These are phyloP conservation scores for Monotropa hypopitys DNA, from an alignment of 179 eudicot species.

Conservation along the genomic window DNA sequence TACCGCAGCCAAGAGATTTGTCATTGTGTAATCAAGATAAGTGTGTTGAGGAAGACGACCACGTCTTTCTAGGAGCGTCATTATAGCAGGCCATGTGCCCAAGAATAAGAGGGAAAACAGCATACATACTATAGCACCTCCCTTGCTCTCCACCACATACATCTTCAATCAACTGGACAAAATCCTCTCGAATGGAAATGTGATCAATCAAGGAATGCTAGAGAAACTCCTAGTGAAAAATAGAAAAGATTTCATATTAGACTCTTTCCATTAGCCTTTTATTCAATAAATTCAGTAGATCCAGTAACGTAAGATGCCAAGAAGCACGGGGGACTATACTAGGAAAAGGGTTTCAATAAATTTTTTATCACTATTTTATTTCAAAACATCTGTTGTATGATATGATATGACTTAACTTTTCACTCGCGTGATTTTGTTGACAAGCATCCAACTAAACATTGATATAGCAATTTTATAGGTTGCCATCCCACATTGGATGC, in stretches of 20 bases:
- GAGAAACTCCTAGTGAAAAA: not conserved
- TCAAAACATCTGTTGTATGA: not conserved
- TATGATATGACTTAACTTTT: too few relatives aligned
- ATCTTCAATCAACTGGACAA: constrained; percentile 30
- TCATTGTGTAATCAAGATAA: constrained; percentile 84
- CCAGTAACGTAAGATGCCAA: not conserved
- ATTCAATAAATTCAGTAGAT: not conserved
- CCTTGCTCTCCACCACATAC: constrained; percentile 89
- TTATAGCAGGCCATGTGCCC: constrained; percentile 92
- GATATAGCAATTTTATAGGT: too few relatives aligned
- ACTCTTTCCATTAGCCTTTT: not conserved
- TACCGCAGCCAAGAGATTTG: constrained; percentile 79
- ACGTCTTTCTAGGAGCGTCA: constrained; percentile 70
- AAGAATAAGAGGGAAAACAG: constrained; percentile 54
- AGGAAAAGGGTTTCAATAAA: not conserved
- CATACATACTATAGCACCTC: constrained; percentile 95
- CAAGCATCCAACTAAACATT: too few relatives aligned
- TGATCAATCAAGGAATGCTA: constrained; percentile 2
- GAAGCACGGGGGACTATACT: not conserved
- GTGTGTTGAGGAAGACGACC: constrained; percentile 97
- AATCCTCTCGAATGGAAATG: constrained; percentile 6
- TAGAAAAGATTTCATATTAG: not conserved
- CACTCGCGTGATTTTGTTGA: too few relatives aligned
- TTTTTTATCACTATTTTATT: not conserved
- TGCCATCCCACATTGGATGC: too few relatives aligned